Base-by-base conservation (phyloP, 176 grass and related monocot species). In the Microstegium vimineum region DNA sequence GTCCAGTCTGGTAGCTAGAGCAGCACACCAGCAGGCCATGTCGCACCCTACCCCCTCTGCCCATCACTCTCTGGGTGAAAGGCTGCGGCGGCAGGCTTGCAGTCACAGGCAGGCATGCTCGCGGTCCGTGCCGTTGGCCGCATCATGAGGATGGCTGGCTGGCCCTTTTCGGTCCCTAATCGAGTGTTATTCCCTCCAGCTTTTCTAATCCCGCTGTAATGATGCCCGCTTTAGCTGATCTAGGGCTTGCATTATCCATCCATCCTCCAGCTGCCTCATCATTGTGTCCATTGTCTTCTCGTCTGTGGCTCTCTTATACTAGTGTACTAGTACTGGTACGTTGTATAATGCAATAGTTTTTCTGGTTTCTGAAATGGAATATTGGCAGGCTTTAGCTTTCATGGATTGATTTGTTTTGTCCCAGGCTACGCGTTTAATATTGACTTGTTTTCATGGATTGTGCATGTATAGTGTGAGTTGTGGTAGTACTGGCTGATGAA, bases 101-200 rank as follows among this genome's bases (percentile, higher is more conserved):
- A 60, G 51, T 54, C 51, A n/a, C n/a, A n/a, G n/a, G 51, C 51
- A 78, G 88, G 88, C 88, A 86, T 75, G 88, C 84, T 74, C 74
- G 84, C 84, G 74, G 69, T 83, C 62, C 68, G 43, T 80, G 84
- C 80, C 84, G 81, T 86, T 32, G 36, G n/a, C 68, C 46, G 78
- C 36, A 90, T 86, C 78, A 86, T 82, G 78, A 82, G 66, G n/a
- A n/a, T n/a, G n/a, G 60, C 67, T 60, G 45, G 36, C 11, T 86
- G 61, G 59, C 59, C 88, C 88, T 86, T 90, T 86, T 68, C 36
- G 84, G 75, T 69, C 84, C 84, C 75, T 87, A 87, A 90, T 90
- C 80, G 37, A 90, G 80, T 90, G 80, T 90, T 90, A 87, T 90
- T 83, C 88, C 88, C 84, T 75, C 72, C 75, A 64, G 74, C 74